Percentiles rank a stretch among this genome's conserved stretches.
phyloP scores from a whole-genome alignment of 2,329 filamentous ascomycete genomes.

The Nannizziopsis barbatae region DNA sequence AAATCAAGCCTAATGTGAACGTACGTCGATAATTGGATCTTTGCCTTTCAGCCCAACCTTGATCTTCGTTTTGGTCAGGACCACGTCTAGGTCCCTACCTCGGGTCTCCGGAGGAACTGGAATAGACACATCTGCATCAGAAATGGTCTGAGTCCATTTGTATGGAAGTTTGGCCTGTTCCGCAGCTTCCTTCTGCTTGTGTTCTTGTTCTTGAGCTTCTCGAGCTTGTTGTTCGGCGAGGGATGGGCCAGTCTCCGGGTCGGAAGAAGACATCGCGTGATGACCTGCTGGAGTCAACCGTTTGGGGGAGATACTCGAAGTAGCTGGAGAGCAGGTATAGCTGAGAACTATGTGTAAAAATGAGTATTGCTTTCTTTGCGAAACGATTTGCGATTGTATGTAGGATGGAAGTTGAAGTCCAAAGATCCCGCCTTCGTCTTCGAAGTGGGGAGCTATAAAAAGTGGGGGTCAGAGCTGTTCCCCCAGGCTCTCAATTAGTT shows the following conservation, averaged over 20 bases:
- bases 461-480: too few species aligned
- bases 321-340: neutral
- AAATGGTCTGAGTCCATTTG: slow-evolving; percentile 92
- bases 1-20: slow-evolving; percentile 17
- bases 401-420: too few species aligned
- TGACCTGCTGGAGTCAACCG: neutral
- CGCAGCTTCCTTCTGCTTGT: slow-evolving; percentile 60
- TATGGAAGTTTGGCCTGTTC: slow-evolving; percentile 90
- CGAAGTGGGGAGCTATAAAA: too few species aligned
- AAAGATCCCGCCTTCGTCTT: too few species aligned
- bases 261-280: slow-evolving; percentile 21
- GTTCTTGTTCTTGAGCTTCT: slow-evolving; percentile 43
- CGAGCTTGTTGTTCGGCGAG: slow-evolving; percentile 39
- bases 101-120: slow-evolving; percentile 72
- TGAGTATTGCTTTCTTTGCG: too few species aligned
- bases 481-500: too few species aligned
- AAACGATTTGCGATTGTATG: too few species aligned
- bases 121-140: slow-evolving; percentile 70
- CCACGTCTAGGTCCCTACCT: slow-evolving; percentile 69
- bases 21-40: slow-evolving; percentile 67
- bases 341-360: too few species aligned
- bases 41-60: slow-evolving; percentile 80
- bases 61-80: slow-evolving; percentile 67
- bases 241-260: slow-evolving; percentile 23
- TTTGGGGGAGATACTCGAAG: neutral